Evolutionary conservation across 2,329 filamentous ascomycete species (phyloP).

Genomic region (Claviceps sp.): DNA sequence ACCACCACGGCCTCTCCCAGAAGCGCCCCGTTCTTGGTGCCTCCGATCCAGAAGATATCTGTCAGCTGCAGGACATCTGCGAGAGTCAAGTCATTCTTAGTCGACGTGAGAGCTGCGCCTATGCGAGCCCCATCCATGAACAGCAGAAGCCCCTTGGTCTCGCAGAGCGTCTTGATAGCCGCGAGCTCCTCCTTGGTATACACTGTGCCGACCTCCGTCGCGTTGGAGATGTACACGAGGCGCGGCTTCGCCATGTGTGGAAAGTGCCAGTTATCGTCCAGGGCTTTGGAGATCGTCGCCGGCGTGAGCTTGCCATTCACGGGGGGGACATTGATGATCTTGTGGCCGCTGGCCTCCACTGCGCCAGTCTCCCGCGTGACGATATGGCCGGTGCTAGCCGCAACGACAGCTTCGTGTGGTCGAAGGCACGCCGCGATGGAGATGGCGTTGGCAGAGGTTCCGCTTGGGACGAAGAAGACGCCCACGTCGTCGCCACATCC

Average conservation of each 20-base stretch:
- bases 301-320: conserved; percentile 34
- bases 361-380: conserved; percentile 36
- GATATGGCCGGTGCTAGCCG: conserved; percentile 34
- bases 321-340: conserved; percentile 34
- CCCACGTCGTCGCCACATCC: conserved; percentile 27
- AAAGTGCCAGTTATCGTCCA: conserved; percentile 35
- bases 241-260: conserved; percentile 38
- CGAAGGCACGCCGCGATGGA: conserved; percentile 37
- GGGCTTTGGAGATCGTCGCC: conserved; percentile 23
- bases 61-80: conserved; percentile 31
- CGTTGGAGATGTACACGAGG: conserved; percentile 39
- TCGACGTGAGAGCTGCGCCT: conserved; percentile 27
- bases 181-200: conserved; percentile 29
- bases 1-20: conserved; percentile 38
- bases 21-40: conserved; percentile 37
- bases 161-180: conserved; percentile 29
- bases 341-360: conserved; percentile 37
- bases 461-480: conserved; percentile 38
- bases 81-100: conserved; percentile 28
- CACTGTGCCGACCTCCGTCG: conserved; percentile 35
- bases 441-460: conserved; percentile 37
- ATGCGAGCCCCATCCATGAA: conserved; percentile 36
- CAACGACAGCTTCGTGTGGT: conserved; percentile 37
- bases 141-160: conserved; percentile 25
- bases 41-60: conserved; percentile 42